These are phyloP conservation scores for Papiliotrema terrestris DNA, from an alignment of 1,284 basidiomycete genomes.

Conservation along the genomic window DNA sequence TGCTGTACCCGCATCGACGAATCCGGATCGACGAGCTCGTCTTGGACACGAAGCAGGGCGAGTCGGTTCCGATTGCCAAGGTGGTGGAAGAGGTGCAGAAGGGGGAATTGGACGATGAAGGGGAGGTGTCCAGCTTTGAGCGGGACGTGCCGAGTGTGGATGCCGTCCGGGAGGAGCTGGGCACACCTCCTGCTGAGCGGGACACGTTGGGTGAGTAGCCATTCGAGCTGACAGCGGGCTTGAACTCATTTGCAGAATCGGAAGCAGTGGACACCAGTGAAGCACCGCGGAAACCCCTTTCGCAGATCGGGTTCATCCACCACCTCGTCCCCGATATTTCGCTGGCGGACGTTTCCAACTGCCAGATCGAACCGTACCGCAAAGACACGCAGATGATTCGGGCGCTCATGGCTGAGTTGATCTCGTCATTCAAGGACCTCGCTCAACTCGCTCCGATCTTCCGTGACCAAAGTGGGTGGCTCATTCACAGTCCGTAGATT, in stretches of 20 bases:
- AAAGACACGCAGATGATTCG: slow-evolving; percentile 92
- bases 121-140: slow-evolving; percentile 59
- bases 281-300: slow-evolving; percentile 10
- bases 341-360: slow-evolving; percentile 84
- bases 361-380: slow-evolving; percentile 75
- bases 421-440: slow-evolving; percentile 98
- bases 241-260: not conserved
- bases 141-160: slow-evolving; percentile 53
- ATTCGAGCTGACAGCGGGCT: not conserved
- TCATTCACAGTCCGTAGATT: not conserved
- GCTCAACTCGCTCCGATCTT: slow-evolving; percentile 96
- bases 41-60: slow-evolving; percentile 25
- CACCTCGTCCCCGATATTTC: slow-evolving; percentile 71
- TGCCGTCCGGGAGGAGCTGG: slow-evolving; percentile 49
- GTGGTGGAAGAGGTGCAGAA: slow-evolving; percentile 27
- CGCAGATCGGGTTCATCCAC: slow-evolving; percentile 71
- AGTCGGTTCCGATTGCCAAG: slow-evolving; percentile 11
- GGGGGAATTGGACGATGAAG: slow-evolving; percentile 25
- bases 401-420: slow-evolving; percentile 94
- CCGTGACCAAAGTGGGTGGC: slow-evolving; percentile 74
- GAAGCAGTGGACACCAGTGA: not conserved
- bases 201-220: not conserved
- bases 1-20: slow-evolving; percentile 90
- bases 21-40: slow-evolving; percentile 84
- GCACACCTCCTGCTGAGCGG: slow-evolving; percentile 7